Evolutionary conservation across 805 yeast genomes (phyloP).

Genomic region (Pichia paraexigua): DNA sequence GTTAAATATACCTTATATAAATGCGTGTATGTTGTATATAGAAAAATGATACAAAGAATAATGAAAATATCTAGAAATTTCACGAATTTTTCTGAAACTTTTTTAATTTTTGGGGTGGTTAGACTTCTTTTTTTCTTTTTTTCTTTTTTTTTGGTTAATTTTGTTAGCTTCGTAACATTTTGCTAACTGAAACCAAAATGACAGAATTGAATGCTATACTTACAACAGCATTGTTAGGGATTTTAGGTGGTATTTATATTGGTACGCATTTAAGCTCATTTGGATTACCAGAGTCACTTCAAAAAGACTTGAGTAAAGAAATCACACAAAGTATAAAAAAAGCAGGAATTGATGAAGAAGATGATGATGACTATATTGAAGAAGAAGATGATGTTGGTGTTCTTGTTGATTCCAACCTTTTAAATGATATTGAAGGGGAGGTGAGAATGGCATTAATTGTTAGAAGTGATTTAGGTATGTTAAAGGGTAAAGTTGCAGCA

Average conservation of each 20-base stretch:
- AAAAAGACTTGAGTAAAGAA: no score
- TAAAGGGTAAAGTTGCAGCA: slow-evolving; percentile 93
- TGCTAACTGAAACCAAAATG: neutral
- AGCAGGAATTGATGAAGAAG: neutral
- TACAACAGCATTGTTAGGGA: neutral
- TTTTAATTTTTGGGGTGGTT: no score
- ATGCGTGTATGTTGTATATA: neutral
- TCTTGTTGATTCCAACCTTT: slow-evolving; percentile 50
- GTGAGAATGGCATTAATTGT: slow-evolving; percentile 82
- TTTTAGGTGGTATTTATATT: slow-evolving; percentile 1
- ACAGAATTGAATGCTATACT: neutral
- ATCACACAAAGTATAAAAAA: neutral
- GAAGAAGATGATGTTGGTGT: slow-evolving; percentile 28
- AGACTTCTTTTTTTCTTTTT: no score
- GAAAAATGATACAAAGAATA: neutral
- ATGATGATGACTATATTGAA: neutral
- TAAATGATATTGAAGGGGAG: slow-evolving; percentile 69
- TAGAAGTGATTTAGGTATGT: slow-evolving; percentile 84
- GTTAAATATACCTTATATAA: neutral
- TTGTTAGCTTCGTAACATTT: no score
- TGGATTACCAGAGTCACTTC: no score
- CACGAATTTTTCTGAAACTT: no score
- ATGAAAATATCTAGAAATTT: no score
- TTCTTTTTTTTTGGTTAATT: no score
- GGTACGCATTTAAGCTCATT: neutral